Percentiles rank a stretch among this genome's conserved stretches.
Evolutionary conservation across 441 rosid genomes (phyloP).

Genomic region (Dalechampia spathulata): DNA sequence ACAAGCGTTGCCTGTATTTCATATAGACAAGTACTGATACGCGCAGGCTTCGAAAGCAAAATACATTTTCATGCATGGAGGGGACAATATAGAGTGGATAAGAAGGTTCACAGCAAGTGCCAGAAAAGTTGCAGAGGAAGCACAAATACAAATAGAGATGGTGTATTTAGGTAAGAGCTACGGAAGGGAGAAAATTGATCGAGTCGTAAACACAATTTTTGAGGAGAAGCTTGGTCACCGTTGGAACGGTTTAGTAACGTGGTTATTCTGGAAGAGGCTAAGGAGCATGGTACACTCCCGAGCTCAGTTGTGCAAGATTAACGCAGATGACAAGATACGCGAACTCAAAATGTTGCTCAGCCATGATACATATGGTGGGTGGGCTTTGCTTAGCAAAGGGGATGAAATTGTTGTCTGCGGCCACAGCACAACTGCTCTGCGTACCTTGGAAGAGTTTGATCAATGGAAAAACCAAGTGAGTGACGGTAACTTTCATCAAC

Average conservation of each 20-base stretch:
- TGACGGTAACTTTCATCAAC: too few species aligned
- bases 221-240: constrained; percentile 43
- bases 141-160: constrained; percentile 50
- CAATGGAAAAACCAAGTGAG: too few species aligned
- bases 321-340: constrained; percentile 38
- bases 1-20: too few species aligned
- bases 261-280: constrained; percentile 76
- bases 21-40: too few species aligned
- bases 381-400: too few species aligned
- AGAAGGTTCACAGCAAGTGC: constrained; percentile 38
- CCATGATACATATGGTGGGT: too few species aligned
- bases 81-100: constrained; percentile 72
- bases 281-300: constrained; percentile 71
- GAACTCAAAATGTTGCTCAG: constrained; percentile 46
- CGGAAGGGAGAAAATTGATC: constrained; percentile 39
- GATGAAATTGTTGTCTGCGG: too few species aligned
- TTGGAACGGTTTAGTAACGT: constrained; percentile 41
- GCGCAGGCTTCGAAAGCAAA: constrained; percentile 28
- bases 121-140: constrained; percentile 32
- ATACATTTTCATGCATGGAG: constrained; percentile 67
- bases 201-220: constrained; percentile 27
- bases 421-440: too few species aligned
- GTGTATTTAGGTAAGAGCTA: constrained; percentile 65
- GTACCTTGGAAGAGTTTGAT: too few species aligned
- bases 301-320: constrained; percentile 30